A percentile compares a stretch with the other conserved stretches of the same genome.
These are phyloP conservation scores for Bassia scoparia DNA, from an alignment of 148 eudicot genomes.

Conservation along the genomic window DNA sequence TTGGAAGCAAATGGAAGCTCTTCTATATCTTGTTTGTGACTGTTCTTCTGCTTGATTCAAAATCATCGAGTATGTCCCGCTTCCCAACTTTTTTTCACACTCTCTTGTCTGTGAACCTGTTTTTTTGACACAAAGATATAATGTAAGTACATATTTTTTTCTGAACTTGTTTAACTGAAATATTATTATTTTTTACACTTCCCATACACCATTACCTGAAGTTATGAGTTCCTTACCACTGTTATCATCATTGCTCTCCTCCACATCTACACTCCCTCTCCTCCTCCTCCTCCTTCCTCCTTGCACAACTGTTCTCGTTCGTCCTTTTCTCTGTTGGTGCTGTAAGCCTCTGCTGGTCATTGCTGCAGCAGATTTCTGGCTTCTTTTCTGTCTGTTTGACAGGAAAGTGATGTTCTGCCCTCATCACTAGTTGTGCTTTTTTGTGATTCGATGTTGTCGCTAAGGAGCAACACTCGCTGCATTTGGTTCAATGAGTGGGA, in stretches of 20 bases:
- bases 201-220: neutral
- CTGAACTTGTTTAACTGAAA: too few relatives aligned
- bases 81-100: neutral
- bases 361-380: neutral
- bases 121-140: neutral
- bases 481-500: neutral
- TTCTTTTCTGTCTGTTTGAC: too few relatives aligned
- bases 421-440: neutral
- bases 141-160: neutral
- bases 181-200: neutral
- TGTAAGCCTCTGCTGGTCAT: neutral
- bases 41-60: conserved; percentile 10
- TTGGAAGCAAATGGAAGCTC: neutral
- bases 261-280: too few relatives aligned
- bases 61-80: neutral
- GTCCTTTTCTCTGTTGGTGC: neutral
- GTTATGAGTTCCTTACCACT: neutral
- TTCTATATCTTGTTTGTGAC: conserved; percentile 4
- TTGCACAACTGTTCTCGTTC: neutral
- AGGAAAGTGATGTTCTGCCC: too few relatives aligned
- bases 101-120: neutral
- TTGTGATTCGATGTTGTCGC: neutral
- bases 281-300: neutral
- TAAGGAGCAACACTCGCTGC: neutral
- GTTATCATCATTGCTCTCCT: neutral